Conservation (phyloP, 2,329 filamentous ascomycete species). For the Ceratocystis harringtonii region DNA sequence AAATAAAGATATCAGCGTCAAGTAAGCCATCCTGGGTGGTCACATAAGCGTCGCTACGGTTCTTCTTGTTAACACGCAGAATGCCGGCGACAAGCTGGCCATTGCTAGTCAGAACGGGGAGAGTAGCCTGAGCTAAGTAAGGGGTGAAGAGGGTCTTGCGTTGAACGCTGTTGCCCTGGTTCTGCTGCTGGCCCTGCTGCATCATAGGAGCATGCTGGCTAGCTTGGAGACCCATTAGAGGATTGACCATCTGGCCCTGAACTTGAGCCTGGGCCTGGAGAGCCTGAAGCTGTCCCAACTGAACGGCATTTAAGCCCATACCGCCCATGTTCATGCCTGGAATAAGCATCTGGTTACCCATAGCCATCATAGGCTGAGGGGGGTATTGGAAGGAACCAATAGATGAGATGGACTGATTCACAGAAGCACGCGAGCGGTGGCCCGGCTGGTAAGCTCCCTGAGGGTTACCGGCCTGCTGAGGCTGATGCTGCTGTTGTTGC, state of each 20-base stretch:
- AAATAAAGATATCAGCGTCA: constrained; percentile 98
- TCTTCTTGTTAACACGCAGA: constrained; percentile 98
- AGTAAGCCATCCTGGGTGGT: constrained; percentile 75
- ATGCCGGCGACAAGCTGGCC: constrained; percentile 93
- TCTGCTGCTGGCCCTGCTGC: constrained; percentile 45
- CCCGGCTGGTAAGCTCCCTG: constrained; percentile 68
- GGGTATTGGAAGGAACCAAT: constrained; percentile 83
- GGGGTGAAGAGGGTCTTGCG: constrained; percentile 97
- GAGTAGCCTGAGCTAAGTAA: constrained; percentile 84
- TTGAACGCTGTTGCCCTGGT: constrained; percentile 67
- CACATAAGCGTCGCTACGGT: constrained; percentile 94
- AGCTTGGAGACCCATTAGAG: constrained; percentile 43
- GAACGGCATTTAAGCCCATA: constrained; percentile 63
- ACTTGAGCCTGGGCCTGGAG: constrained; percentile 66
- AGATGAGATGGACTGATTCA: constrained; percentile 63
- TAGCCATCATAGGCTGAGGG: constrained; percentile 72
- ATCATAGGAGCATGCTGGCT: constrained; percentile 28
- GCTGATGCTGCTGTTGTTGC: constrained; percentile 28
- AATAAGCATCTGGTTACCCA: constrained; percentile 75
- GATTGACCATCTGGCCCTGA: constrained; percentile 58
- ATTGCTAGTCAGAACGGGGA: constrained; percentile 78
- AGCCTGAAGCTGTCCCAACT: constrained; percentile 80
- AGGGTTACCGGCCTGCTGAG: constrained; percentile 34
- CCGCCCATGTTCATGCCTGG: constrained; percentile 65
- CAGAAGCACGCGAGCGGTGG: constrained; percentile 70